phyloP scores from a whole-genome alignment of 2,329 filamentous ascomycete species.

The Aspergillus persii region DNA sequence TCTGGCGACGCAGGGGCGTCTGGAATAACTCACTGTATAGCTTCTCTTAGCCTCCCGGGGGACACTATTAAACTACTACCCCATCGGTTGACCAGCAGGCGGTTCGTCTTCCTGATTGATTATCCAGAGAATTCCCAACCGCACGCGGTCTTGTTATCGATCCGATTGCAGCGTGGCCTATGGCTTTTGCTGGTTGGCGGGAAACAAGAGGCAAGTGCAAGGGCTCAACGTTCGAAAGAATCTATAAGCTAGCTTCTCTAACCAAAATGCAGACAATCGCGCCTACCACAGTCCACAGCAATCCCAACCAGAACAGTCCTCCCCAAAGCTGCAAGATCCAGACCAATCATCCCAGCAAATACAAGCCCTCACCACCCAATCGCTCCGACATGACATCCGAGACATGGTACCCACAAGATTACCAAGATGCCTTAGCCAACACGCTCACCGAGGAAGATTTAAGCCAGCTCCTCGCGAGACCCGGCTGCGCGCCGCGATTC shows the following conservation, averaged over 20 bases:
- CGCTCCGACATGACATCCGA: slow-evolving; percentile 20
- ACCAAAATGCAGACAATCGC: background rate
- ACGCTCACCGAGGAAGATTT: slow-evolving; percentile 22
- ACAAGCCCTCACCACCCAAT: no score
- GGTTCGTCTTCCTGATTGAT: background rate
- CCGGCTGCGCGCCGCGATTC: slow-evolving; percentile 24
- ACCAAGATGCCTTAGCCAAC: slow-evolving; percentile 21
- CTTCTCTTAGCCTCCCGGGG: background rate
- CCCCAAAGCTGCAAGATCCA: background rate
- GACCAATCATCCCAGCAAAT: background rate
- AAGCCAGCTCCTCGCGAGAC: slow-evolving; percentile 13
- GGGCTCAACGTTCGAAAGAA: background rate
- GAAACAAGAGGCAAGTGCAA: background rate
- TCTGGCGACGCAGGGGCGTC: background rate
- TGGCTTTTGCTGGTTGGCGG: background rate
- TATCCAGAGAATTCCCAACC: background rate
- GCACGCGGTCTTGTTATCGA: background rate
- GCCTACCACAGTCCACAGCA: background rate
- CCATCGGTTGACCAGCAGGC: background rate
- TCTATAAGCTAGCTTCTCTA: background rate
- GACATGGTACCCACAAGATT: slow-evolving; percentile 25
- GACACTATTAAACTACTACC: background rate
- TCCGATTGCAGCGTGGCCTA: background rate
- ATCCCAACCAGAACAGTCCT: background rate
- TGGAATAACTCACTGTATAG: background rate